These are phyloP conservation scores for Mortierella sp. DNA, from an alignment of 371 early-diverging fungal genomes.

Conservation along the genomic window DNA sequence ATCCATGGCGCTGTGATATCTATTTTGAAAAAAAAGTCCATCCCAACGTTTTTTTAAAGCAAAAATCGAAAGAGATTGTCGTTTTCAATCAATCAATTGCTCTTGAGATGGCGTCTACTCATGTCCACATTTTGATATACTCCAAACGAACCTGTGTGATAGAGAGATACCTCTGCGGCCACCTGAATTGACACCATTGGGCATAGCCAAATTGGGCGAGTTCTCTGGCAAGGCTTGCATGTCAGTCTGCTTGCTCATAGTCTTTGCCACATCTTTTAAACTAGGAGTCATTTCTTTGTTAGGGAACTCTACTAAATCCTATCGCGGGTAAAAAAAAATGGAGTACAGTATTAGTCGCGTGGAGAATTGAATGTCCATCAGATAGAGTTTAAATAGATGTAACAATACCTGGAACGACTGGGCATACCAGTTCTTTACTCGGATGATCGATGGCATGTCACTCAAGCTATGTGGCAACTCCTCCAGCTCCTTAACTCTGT, in stretches of 20 bases:
- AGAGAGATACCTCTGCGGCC: constrained; percentile 52
- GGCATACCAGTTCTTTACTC: constrained; percentile 96
- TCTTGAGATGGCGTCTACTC: not conserved
- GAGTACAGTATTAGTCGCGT: not conserved
- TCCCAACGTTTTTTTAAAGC: too few species aligned
- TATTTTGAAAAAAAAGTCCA: constrained; percentile 17
- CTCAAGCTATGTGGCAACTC: constrained; percentile 88
- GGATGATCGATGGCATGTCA: constrained; percentile 90
- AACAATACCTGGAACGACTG: constrained; percentile 85
- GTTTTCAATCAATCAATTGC: not conserved
- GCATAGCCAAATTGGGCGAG: constrained; percentile 75
- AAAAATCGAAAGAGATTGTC: not conserved
- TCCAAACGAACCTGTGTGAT: constrained; percentile 40
- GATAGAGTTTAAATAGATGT: constrained; percentile 14
- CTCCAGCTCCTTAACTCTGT: constrained; percentile 96
- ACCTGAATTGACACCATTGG: constrained; percentile 38
- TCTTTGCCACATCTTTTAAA: constrained; percentile 49
- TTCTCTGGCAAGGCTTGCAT: constrained; percentile 63
- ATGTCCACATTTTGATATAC: not conserved
- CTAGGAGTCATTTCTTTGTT: constrained; percentile 66
- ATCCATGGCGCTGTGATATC: constrained; percentile 73
- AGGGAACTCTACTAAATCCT: constrained; percentile 84
- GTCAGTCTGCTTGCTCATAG: constrained; percentile 47
- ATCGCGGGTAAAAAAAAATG: constrained; percentile 5
- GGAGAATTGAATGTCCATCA: not conserved